phyloP scores from a whole-genome alignment of 768 basidiomycete species.

The Naganishia vishniacii region DNA sequence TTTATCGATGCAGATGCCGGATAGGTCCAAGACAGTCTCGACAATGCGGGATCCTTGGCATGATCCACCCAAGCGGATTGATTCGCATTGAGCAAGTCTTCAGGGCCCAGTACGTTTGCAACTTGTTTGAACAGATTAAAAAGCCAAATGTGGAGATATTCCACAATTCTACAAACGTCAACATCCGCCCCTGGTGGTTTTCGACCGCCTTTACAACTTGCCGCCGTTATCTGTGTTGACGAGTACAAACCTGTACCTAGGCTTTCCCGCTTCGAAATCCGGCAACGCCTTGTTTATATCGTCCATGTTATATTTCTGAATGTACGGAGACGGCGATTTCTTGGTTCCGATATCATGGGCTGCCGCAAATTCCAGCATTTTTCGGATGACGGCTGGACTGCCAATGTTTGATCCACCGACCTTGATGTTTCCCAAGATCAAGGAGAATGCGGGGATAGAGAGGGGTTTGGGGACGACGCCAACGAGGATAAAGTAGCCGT shows the following conservation, averaged over 20 bases:
- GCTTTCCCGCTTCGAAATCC: slow-evolving; percentile 32
- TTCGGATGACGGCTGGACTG: neutral
- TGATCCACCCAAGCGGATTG: no score
- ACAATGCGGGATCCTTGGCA: no score
- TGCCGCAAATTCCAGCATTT: slow-evolving; percentile 39
- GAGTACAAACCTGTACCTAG: slow-evolving; percentile 38
- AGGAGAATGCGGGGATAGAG: neutral
- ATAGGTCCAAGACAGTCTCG: no score
- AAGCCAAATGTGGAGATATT: no score
- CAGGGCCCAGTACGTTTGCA: no score
- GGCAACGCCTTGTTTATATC: slow-evolving; percentile 39
- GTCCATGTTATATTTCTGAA: slow-evolving; percentile 34
- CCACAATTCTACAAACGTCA: no score
- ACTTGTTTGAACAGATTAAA: no score
- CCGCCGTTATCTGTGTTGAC: slow-evolving; percentile 40
- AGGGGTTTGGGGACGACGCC: slow-evolving; percentile 48
- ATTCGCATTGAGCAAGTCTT: no score
- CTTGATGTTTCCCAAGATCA: neutral
- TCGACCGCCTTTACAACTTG: neutral
- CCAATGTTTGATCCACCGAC: slow-evolving; percentile 13
- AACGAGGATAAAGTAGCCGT: slow-evolving; percentile 55
- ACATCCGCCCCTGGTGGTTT: neutral
- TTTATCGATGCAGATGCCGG: no score
- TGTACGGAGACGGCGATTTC: slow-evolving; percentile 29
- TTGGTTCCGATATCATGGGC: slow-evolving; percentile 32